These are phyloP conservation scores for Davidsoniella australis DNA, from an alignment of 2,329 filamentous ascomycete species.

Conservation along the genomic window DNA sequence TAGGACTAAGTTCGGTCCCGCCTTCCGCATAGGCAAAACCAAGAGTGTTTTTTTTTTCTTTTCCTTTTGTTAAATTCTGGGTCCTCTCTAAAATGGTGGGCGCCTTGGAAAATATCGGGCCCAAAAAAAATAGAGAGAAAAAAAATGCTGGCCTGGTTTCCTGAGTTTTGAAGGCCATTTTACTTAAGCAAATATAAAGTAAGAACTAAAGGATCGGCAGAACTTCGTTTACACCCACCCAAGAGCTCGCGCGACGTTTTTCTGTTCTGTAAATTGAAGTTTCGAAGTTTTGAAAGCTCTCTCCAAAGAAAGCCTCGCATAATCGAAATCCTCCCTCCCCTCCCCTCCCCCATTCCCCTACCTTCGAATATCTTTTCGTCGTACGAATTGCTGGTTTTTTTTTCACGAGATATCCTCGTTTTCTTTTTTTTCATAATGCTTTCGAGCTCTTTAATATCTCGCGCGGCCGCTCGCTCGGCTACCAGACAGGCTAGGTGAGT, in stretches of 20 bases:
- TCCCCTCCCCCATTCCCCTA: slow-evolving; percentile 1
- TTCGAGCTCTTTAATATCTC: slow-evolving; percentile 42
- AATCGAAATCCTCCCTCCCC: slow-evolving; percentile 3
- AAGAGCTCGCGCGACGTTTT: slow-evolving; percentile 10
- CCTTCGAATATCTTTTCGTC: slow-evolving; percentile 1
- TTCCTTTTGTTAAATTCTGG: background rate
- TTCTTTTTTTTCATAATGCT: slow-evolving; percentile 31
- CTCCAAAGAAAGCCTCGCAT: background rate
- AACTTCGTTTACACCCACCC: slow-evolving; percentile 8
- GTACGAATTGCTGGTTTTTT: slow-evolving; percentile 4
- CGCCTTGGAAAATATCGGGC: slow-evolving; percentile 7
- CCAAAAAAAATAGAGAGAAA: slow-evolving; percentile 5
- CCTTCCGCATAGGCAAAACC: slow-evolving; percentile 7
- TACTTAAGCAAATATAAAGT: background rate
- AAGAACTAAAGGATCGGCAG: slow-evolving; percentile 6
- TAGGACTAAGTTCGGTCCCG: slow-evolving; percentile 7
- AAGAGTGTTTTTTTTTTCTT: background rate
- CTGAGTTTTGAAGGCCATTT: too few species aligned
- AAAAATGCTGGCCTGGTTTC: background rate
- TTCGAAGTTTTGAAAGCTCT: slow-evolving; percentile 2
- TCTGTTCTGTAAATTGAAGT: slow-evolving; percentile 1
- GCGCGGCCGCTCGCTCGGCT: slow-evolving; percentile 38
- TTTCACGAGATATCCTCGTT: slow-evolving; percentile 6
- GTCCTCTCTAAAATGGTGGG: background rate
- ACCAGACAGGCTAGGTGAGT: slow-evolving; percentile 32